A percentile compares a stretch with the other conserved stretches of the same genome.
These are phyloP conservation scores for Saturnispora kantuleensis DNA, from an alignment of 805 yeast species.

Conservation along the genomic window DNA sequence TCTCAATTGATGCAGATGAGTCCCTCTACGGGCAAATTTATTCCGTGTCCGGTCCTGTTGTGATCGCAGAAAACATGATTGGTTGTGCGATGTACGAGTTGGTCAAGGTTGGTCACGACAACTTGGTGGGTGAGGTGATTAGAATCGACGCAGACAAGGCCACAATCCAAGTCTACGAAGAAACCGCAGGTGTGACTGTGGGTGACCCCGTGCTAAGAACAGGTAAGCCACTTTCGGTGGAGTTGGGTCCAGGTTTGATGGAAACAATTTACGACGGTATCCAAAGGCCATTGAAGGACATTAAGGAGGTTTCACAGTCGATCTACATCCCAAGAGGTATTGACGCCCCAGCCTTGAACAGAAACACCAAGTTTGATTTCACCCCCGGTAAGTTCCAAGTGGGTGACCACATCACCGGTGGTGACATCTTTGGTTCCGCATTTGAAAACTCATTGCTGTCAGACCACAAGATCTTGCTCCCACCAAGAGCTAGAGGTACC, in stretches of 20 bases:
- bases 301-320: slow-evolving; percentile 77
- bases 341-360: slow-evolving; percentile 88
- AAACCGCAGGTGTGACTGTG: slow-evolving; percentile 97
- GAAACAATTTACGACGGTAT: slow-evolving; percentile 99
- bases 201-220: slow-evolving; percentile 99
- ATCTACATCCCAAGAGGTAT: slow-evolving; percentile 99
- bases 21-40: slow-evolving; percentile 79
- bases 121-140: slow-evolving; percentile 95
- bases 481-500: slow-evolving; percentile 99
- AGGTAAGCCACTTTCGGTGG: slow-evolving; percentile 98
- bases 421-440: slow-evolving; percentile 91
- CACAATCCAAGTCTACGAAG: slow-evolving; percentile 98
- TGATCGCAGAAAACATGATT: slow-evolving; percentile 96
- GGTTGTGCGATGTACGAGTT: slow-evolving; percentile 99
- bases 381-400: slow-evolving; percentile 69
- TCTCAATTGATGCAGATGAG: slow-evolving; percentile 68
- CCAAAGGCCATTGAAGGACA: slow-evolving; percentile 95
- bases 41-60: slow-evolving; percentile 97
- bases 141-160: slow-evolving; percentile 95
- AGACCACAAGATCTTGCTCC: slow-evolving; percentile 89
- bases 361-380: slow-evolving; percentile 77
- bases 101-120: slow-evolving; percentile 96
- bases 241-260: slow-evolving; percentile 98
- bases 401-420: slow-evolving; percentile 97
- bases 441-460: slow-evolving; percentile 88